Evolutionary conservation across 208 protist genomes (phyloP).

Genomic region (Acanthamoeba culbertsoni): DNA sequence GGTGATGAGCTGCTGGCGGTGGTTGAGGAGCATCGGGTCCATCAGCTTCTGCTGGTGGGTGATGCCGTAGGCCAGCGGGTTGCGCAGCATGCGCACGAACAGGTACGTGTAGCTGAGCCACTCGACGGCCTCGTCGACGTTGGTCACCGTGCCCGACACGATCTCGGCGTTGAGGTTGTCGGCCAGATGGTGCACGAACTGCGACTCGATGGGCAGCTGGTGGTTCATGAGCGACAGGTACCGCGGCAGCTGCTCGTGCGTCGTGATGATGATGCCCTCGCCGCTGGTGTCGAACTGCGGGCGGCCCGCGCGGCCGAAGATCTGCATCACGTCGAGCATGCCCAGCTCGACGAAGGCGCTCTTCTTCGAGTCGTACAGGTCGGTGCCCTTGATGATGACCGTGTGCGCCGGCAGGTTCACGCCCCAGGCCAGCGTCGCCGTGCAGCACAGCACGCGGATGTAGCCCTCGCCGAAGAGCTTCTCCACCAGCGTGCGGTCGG

Average conservation of each 20-base stretch:
- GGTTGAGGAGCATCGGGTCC: conserved; percentile 74
- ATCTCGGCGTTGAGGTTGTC: conserved; percentile 98
- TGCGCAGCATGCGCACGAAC: conserved; percentile 95
- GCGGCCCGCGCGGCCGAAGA: conserved; percentile 96
- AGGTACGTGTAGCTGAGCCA: conserved; percentile 99
- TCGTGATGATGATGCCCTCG: conserved; percentile 97
- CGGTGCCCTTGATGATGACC: conserved; percentile 98
- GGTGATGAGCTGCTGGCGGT: conserved; percentile 76
- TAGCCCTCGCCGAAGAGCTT: conserved; percentile 92
- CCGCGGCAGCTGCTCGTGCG: conserved; percentile 94
- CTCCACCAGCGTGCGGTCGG: conserved; percentile 95
- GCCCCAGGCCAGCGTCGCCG: conserved; percentile 99
- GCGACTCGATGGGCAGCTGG: conserved; percentile 96
- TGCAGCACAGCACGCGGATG: conserved; percentile 96
- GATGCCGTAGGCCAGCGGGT: conserved; percentile 95
- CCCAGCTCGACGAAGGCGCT: conserved; percentile 95
- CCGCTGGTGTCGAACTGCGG: conserved; percentile 98
- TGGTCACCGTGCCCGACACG: conserved; percentile 96
- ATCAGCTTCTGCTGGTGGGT: conserved; percentile 62
- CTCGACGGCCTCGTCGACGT: conserved; percentile 91
- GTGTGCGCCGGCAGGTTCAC: conserved; percentile 99
- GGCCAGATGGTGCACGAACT: conserved; percentile 87
- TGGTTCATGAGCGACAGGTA: conserved; percentile 94
- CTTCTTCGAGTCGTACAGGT: conserved; percentile 89
- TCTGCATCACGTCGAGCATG: conserved; percentile 99